These are phyloP conservation scores for Fusarium bulbicola DNA, from an alignment of 2,329 filamentous ascomycete genomes.

Conservation along the genomic window DNA sequence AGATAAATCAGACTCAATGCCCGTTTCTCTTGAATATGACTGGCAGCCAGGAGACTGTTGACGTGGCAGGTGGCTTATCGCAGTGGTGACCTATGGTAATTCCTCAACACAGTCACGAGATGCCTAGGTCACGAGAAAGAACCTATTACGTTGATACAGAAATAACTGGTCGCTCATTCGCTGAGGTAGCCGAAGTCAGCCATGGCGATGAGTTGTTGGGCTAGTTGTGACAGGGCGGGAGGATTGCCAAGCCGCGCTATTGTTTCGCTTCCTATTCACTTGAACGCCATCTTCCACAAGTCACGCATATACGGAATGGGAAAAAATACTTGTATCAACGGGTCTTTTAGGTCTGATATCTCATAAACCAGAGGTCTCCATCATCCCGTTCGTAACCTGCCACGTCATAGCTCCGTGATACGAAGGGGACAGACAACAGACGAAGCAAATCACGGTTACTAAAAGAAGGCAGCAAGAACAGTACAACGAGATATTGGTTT, in stretches of 20 bases:
- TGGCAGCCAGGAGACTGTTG: no score
- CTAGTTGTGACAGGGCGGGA: background rate
- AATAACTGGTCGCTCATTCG: accelerated
- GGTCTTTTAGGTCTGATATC: background rate
- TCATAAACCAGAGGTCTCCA: background rate
- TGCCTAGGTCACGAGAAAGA: no score
- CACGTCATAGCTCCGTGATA: background rate
- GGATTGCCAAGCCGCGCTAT: background rate
- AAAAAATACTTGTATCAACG: accelerated
- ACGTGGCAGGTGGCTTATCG: accelerated
- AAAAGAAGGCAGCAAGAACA: accelerated
- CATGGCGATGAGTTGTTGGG: background rate
- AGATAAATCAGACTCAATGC: accelerated
- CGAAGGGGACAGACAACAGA: no score
- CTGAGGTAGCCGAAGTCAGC: background rate
- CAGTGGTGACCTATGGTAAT: accelerated
- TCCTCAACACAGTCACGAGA: accelerated
- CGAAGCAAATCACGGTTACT: no score
- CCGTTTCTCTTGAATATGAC: no score
- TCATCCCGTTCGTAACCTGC: accelerated
- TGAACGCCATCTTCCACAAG: background rate
- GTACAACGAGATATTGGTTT: no score
- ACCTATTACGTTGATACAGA: accelerated
- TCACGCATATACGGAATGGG: accelerated
- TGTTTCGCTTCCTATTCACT: background rate